These are phyloP conservation scores for Aegilops bicornis DNA, from an alignment of 176 grass and related monocot species.

Conservation along the genomic window DNA sequence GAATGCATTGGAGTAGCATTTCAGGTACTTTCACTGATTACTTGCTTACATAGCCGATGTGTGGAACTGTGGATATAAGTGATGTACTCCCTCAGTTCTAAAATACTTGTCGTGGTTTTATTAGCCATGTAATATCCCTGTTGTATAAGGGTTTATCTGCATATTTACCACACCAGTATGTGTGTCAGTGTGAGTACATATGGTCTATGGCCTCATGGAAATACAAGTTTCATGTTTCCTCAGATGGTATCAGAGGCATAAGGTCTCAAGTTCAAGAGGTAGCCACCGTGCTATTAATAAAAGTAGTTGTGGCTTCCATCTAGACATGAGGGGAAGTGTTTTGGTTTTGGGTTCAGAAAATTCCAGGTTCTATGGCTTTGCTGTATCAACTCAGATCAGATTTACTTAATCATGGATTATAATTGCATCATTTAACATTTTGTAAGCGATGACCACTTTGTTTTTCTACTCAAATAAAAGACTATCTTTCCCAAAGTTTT, in stretches of 20 bases:
- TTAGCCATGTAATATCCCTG: neutral
- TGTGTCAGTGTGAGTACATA: neutral
- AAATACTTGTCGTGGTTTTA: too few relatives aligned
- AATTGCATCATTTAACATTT: constrained; percentile 8
- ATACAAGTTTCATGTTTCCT: neutral
- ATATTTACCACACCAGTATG: neutral
- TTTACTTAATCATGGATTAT: constrained; percentile 18
- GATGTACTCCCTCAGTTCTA: neutral
- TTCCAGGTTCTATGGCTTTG: neutral
- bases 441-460: neutral
- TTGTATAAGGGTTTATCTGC: neutral
- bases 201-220: neutral
- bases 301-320: neutral
- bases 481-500: neutral
- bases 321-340: neutral
- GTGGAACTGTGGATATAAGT: neutral
- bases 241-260: neutral
- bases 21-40: constrained; percentile 70
- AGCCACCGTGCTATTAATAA: neutral
- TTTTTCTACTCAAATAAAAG: neutral
- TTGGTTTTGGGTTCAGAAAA: neutral
- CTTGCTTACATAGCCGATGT: constrained; percentile 12
- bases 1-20: constrained; percentile 99
- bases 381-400: neutral
- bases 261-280: neutral